Conservation (phyloP, 225 moss, liverwort and hornwort genomes). For the Takakia lepidozioides region DNA sequence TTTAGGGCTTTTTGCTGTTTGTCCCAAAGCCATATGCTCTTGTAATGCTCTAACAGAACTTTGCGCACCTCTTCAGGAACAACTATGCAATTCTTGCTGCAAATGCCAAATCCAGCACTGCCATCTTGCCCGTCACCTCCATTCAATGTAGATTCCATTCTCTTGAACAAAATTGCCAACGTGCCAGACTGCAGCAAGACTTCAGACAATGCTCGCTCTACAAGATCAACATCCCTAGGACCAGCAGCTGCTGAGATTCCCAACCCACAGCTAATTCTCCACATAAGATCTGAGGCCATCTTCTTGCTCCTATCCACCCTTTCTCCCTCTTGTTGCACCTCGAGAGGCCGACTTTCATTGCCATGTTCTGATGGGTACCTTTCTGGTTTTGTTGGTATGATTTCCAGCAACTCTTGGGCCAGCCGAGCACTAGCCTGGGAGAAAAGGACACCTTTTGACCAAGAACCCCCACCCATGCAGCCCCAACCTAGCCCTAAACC, state of each 20-base stretch:
- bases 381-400: constrained; percentile 9
- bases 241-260: constrained; percentile 51
- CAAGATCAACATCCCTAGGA: constrained; percentile 43
- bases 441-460: constrained; percentile 59
- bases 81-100: constrained; percentile 5
- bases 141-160: too few species aligned
- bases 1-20: constrained; percentile 42
- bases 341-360: too few species aligned
- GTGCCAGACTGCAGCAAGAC: constrained; percentile 42
- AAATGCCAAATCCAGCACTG: neutral
- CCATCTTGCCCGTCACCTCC: too few species aligned
- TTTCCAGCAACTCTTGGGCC: constrained; percentile 37
- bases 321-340: too few species aligned
- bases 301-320: neutral
- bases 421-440: constrained; percentile 65
- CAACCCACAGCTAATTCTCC: constrained; percentile 66
- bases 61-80: constrained; percentile 30
- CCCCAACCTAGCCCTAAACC: constrained; percentile 93
- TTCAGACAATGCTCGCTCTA: constrained; percentile 33
- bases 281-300: constrained; percentile 15
- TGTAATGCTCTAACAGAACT: constrained; percentile 50
- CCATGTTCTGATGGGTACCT: too few species aligned
- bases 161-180: constrained; percentile 9
- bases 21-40: constrained; percentile 48
- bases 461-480: constrained; percentile 60